Base-by-base conservation (phyloP, 1,284 basidiomycete species). In the Fistulina hepatica region DNA sequence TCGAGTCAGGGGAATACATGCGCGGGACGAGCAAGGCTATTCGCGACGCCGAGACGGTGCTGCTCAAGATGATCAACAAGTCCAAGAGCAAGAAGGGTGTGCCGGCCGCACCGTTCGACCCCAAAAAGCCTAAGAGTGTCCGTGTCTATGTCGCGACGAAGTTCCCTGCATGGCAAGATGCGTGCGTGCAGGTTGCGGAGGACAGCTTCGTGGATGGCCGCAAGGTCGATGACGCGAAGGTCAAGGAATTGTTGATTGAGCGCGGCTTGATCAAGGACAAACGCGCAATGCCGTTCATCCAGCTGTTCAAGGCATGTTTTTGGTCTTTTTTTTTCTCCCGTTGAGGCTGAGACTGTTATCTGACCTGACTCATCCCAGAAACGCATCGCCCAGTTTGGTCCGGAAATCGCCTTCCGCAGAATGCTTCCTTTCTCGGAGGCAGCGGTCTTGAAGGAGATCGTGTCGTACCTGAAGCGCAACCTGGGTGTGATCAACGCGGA, bases 201-300 rank as follows among this genome's bases (percentile, higher is more conserved):
- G 65, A 71, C 44, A 65, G 64, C 36, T 60, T 63, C 36, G 64
- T 64, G 17, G 72, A 77, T 44, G n/a, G n/a, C n/a, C n/a, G n/a
- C n/a, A 72, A 67, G 48, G 79, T 97, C 27, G 89, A 98, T 56
- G 92, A 97, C 54, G 77, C 64, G 35, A 81, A 80, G 58, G 73
- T 95, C 44, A 73, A 81, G 52, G 67, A 78, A 52, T 55, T 76
- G 43, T 60, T 97, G 47, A 72, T 69, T 9, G 68, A 74, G 54
- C 72, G 68, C n/a, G 91, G 88, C 10, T 57, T 97, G 58, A 79
- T 91, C 61, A 97, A 97, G 73, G 91, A 97, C 63, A 97, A 97
- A 68, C 79, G 81, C 44, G 74, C 74, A 30, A 97, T 97, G 93
- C 93, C 93, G 22, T 97, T 97, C 64, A 76, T 92, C 40, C 85